Evolutionary conservation across 495 filamentous ascomycete species (phyloP).

Genomic region (Podospora appendiculata): DNA sequence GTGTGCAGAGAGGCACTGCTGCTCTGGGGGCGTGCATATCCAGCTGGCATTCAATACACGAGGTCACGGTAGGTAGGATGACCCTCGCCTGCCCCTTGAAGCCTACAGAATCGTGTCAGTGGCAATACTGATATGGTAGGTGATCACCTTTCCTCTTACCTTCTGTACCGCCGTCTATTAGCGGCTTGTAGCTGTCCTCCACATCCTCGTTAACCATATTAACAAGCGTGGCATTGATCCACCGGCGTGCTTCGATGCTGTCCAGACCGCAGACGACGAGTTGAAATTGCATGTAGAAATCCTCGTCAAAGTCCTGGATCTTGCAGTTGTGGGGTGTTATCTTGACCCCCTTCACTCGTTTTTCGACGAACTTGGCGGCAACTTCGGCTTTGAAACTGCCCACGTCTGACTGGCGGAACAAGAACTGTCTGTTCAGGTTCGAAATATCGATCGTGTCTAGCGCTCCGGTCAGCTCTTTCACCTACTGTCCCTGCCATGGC

Average conservation of each 20-base stretch:
- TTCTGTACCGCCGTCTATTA: conserved; percentile 97
- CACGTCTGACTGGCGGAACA: conserved; percentile 88
- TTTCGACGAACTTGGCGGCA: conserved; percentile 85
- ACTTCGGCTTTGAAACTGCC: conserved; percentile 91
- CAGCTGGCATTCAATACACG: conserved; percentile 96
- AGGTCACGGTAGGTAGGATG: conserved; percentile 82
- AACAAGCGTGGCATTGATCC: conserved; percentile 94
- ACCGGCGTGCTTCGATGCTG: conserved; percentile 91
- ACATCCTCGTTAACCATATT: conserved; percentile 69
- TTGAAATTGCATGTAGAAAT: conserved; percentile 97
- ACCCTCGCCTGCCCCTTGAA: conserved; percentile 97
- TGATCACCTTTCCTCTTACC: neutral
- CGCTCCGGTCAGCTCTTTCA: neutral
- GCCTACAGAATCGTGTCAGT: conserved; percentile 28
- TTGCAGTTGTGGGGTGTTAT: conserved; percentile 91
- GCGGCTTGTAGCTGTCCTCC: conserved; percentile 76
- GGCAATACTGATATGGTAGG: too few relatives aligned
- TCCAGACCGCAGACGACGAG: conserved; percentile 93
- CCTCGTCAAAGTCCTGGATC: conserved; percentile 95
- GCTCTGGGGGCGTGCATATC: conserved; percentile 95
- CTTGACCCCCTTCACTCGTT: conserved; percentile 76
- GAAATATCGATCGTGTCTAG: conserved; percentile 94
- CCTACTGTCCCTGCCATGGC: neutral
- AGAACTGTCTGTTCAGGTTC: conserved; percentile 95
- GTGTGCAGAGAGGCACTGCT: conserved; percentile 91